Evolutionary conservation across 257 asterid species (phyloP), one percentile per base, ranked within the genome.

Genomic region (Marsdenia floribunda): DNA sequence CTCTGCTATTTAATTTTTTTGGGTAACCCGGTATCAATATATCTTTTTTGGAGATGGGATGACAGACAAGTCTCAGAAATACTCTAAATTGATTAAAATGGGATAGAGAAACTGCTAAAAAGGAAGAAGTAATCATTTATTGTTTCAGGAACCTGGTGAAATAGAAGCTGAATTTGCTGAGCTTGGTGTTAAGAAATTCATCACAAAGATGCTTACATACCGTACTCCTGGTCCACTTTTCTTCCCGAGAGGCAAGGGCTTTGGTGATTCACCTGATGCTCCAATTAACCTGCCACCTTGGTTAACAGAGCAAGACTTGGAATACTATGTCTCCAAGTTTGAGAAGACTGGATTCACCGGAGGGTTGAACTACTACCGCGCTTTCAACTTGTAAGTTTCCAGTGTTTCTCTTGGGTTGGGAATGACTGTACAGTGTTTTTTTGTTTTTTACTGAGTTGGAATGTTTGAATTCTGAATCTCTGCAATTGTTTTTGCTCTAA

Each of bases 271-370:
- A 33, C 73, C 76, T 61, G 72, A 67, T 75, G 26, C 33, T 22
- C 72, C 78, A 26, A 2, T 29, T 52, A 68, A 13, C 67, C n/a
- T 73, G 77, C 81, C 90, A 6, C 50, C 85, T 46, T 90, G 91
- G 91, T 50, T 90, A 59, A 60, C 87, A 4, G 89, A 83, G 57
- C 83, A 84, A 29, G 90, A 90, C 59, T 75, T 90, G 5, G 80
- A 85, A 44, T 90, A 90, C 60, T 90, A 83, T 40, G 81, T 77
- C 53, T 68, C 44, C 69, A 86, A 78, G 68, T 88, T 85, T 70
- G 83, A 88, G 75, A 73, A 72, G 69, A 83, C 84, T 5, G 96
- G 96, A 15, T 88, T 90, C 83, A 85, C 91, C 3, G 96, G 91
- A 74, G 93, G 81, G 61, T 55, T 90, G 40, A 90, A 90, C 69